Evolutionary conservation across 306 rosid species (phyloP), one percentile per base, ranked within the genome.

Genomic region (Adenanthera pavonina): DNA sequence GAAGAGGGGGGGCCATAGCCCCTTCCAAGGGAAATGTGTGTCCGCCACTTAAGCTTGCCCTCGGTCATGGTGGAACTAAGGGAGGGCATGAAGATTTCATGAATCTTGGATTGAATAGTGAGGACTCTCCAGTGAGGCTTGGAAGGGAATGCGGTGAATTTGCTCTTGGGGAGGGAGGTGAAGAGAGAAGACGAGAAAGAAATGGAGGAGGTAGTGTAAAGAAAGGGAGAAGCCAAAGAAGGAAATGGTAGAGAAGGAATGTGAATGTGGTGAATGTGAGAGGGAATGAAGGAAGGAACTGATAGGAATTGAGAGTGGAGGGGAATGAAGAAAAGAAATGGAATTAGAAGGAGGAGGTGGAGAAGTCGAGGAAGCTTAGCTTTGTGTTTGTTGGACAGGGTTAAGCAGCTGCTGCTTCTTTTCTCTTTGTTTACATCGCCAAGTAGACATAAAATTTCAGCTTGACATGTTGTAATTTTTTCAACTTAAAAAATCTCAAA

Each of bases 41-140:
- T 25, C 30, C 30, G 30, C 30, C 30, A 25, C 30, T 25, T 25
- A 25, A 25, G 0, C 30, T 25, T 25, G 30, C 98, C 97, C 89
- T 94, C 98, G 5, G 98, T 94, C 98, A 94, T 94, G 68, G 98
- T 94, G 57, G 98, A 94, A 86, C 98, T 94, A 70, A 94, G 96
- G 19, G 98, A 97, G 2, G 98, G 98, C 98, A 94, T 94, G 91
- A 92, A 92, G 88, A 94, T 94, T 87, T 94, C 98, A 12, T 97
- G 79, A 88, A 94, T 91, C 92, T 91, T 94, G 69, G 94, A 69
- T 49, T 82, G 90, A 76, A 94, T 82, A 34, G 84, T 78, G 10
- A 86, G 88, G 17, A 65, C 16, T 20, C 90, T 77, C 68, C 91
- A 86, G 43, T 85, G 84, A 61, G 86, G 77, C 0, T 48, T 83